Conservation (phyloP, 1,139 yeast species). For the Nakaseomyces kungkrabaensis region DNA sequence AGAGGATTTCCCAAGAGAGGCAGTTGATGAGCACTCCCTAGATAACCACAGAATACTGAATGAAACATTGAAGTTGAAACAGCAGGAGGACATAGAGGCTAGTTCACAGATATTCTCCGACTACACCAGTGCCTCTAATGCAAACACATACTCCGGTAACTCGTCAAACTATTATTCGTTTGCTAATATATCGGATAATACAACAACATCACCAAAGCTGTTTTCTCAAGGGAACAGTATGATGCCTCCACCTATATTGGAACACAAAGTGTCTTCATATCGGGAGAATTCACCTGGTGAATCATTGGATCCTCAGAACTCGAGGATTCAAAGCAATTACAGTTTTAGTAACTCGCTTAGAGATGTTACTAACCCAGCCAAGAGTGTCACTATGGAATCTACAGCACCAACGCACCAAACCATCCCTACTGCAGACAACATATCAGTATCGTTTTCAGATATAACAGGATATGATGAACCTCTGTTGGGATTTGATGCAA, state of each 20-base stretch:
- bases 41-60: conserved; percentile 25
- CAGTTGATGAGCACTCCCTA: conserved; percentile 15
- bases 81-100: conserved; percentile 11
- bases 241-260: conserved; percentile 7
- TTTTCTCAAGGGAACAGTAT: neutral
- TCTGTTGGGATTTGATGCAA: neutral
- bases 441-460: conserved; percentile 22
- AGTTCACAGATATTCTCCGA: conserved; percentile 24
- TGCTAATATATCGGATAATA: conserved; percentile 31
- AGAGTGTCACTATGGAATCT: neutral
- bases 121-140: conserved; percentile 14
- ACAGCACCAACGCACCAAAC: conserved; percentile 8
- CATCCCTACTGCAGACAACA: conserved; percentile 23
- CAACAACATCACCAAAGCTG: conserved; percentile 17
- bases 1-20: conserved; percentile 7
- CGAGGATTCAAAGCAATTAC: neutral
- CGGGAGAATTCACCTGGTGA: neutral
- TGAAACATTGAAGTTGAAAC: conserved; percentile 7
- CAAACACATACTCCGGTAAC: conserved; percentile 19
- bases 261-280: conserved; percentile 3
- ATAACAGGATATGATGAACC: neutral
- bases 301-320: neutral
- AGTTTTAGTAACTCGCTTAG: neutral
- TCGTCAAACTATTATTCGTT: conserved; percentile 29
- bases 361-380: neutral